Evolutionary conservation across 2,329 filamentous ascomycete genomes (phyloP).

Genomic region (Sclerotinia glacialis): DNA sequence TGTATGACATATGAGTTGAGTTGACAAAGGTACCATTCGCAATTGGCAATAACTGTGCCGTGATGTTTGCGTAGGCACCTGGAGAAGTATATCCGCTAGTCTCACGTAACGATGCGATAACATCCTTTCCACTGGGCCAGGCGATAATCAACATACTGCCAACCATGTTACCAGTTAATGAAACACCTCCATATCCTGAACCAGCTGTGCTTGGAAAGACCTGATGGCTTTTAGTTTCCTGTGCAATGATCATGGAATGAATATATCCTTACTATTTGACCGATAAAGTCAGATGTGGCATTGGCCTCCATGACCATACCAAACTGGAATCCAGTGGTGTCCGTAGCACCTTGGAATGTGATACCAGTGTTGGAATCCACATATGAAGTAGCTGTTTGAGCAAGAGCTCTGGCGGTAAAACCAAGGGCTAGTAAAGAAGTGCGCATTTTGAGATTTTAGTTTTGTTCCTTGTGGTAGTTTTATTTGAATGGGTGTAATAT

Average conservation of each 20-base stretch:
- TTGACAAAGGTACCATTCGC: constrained; percentile 52
- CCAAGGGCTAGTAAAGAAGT: constrained; percentile 14
- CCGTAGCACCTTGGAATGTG: constrained; percentile 42
- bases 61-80: constrained; percentile 43
- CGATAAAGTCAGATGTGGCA: constrained; percentile 52
- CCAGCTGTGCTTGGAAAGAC: constrained; percentile 23
- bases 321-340: constrained; percentile 45
- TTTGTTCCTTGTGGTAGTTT: background rate
- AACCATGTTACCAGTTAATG: constrained; percentile 48
- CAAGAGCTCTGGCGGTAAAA: constrained; percentile 18
- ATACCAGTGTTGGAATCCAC: constrained; percentile 48
- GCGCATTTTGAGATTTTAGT: constrained; percentile 13
- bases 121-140: constrained; percentile 48
- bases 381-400: constrained; percentile 36
- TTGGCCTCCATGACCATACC: constrained; percentile 52
- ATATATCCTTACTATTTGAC: constrained; percentile 48
- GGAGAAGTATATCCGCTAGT: constrained; percentile 48
- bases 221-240: background rate
- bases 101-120: constrained; percentile 44
- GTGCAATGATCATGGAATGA: background rate
- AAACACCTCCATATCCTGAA: constrained; percentile 49
- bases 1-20: constrained; percentile 52
- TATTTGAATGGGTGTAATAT: constrained; percentile 15
- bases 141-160: constrained; percentile 48
- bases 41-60: constrained; percentile 46